Conservation (phyloP, 192 early-diverging fungal species). For the Rhizophlyctis rosea region DNA sequence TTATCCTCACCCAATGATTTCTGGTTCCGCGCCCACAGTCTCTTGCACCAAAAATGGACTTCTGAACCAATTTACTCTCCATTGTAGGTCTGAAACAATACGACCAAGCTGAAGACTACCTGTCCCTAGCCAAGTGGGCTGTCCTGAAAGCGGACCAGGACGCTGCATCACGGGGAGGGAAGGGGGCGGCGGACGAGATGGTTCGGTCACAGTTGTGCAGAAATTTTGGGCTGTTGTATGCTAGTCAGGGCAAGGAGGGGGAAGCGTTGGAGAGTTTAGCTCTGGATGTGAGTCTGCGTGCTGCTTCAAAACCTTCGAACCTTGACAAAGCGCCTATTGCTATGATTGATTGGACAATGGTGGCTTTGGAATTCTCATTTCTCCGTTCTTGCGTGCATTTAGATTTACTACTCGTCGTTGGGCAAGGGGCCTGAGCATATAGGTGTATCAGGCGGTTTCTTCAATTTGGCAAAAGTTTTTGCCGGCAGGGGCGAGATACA, state of each 20-base stretch:
- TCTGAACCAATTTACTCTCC: neutral
- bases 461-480: conserved; percentile 51
- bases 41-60: neutral
- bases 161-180: conserved; percentile 20
- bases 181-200: conserved; percentile 11
- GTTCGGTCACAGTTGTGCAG: conserved; percentile 47
- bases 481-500: conserved; percentile 31
- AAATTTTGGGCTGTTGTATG: conserved; percentile 56
- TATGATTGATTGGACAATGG: conserved; percentile 9
- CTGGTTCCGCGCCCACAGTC: neutral
- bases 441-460: conserved; percentile 53
- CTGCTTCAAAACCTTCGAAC: neutral
- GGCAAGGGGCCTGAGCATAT: conserved; percentile 43
- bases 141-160: conserved; percentile 42
- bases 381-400: conserved; percentile 1
- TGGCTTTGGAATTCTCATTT: neutral
- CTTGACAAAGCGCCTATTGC: neutral
- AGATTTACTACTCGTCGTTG: conserved; percentile 47
- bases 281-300: conserved; percentile 37
- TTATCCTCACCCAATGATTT: neutral
- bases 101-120: conserved; percentile 57
- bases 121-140: conserved; percentile 59
- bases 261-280: conserved; percentile 46
- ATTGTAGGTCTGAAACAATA: conserved; percentile 46
- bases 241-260: conserved; percentile 28